Evolutionary conservation across 1,284 basidiomycete species (phyloP).

Genomic region (Leccinum pachyderme): DNA sequence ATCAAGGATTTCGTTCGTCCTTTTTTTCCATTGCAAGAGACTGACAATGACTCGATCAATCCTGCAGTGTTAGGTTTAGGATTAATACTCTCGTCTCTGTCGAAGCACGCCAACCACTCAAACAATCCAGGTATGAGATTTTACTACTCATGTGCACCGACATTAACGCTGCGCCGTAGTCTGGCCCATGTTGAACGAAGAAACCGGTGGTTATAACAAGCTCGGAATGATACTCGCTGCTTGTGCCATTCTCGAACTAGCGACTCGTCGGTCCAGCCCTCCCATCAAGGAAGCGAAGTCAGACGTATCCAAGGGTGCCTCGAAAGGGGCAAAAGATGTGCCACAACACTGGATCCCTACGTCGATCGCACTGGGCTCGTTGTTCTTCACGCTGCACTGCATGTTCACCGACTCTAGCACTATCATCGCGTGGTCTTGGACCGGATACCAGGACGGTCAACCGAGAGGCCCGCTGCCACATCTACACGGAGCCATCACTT

Average conservation of each 20-base stretch:
- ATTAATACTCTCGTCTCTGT: conserved; percentile 65
- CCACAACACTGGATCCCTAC: conserved; percentile 44
- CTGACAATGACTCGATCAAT: background rate
- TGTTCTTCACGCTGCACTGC: conserved; percentile 78
- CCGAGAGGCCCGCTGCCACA: conserved; percentile 79
- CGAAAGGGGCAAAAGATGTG: conserved; percentile 14
- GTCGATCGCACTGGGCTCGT: conserved; percentile 67
- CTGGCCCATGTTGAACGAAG: conserved; percentile 75
- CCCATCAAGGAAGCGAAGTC: conserved; percentile 13
- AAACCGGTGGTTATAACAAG: conserved; percentile 73
- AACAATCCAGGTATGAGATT: conserved; percentile 69
- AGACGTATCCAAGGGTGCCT: conserved; percentile 1
- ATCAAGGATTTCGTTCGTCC: conserved; percentile 59
- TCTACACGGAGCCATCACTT: conserved; percentile 68
- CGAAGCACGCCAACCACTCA: conserved; percentile 76
- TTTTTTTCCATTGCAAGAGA: background rate
- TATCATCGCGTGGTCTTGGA: conserved; percentile 89
- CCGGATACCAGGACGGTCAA: conserved; percentile 61
- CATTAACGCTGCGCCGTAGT: conserved; percentile 42
- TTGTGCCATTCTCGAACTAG: conserved; percentile 51
- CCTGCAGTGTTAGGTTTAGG: conserved; percentile 62
- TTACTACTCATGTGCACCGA: background rate
- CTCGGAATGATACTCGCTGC: conserved; percentile 55
- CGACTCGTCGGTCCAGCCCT: conserved; percentile 34
- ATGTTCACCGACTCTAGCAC: conserved; percentile 81